These are phyloP conservation scores for Penicillium sp. DNA, from an alignment of 2,329 filamentous ascomycete genomes.

Conservation along the genomic window DNA sequence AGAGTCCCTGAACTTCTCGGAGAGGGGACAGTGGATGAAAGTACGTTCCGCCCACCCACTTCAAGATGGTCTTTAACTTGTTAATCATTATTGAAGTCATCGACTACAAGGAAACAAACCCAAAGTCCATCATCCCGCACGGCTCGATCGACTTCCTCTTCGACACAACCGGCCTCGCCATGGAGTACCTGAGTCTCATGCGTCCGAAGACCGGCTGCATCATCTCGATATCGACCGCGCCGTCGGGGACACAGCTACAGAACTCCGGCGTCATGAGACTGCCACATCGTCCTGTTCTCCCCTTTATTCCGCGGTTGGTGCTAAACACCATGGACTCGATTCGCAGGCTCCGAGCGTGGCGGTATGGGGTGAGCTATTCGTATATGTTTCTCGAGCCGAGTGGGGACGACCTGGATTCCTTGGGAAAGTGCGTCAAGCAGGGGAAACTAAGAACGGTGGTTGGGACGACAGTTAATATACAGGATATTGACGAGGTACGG, in stretches of 20 bases:
- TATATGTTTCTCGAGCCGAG: slow-evolving; percentile 52
- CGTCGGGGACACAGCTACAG: slow-evolving; percentile 45
- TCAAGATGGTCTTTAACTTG: too few species aligned
- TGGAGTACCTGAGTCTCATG: slow-evolving; percentile 52
- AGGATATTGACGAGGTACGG: slow-evolving; percentile 51
- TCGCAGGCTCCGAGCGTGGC: slow-evolving; percentile 27
- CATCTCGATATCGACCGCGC: slow-evolving; percentile 42
- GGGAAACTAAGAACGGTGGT: slow-evolving; percentile 53
- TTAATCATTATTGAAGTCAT: slow-evolving; percentile 39
- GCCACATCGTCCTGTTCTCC: neutral
- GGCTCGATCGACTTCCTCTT: slow-evolving; percentile 56
- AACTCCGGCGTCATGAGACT: slow-evolving; percentile 32
- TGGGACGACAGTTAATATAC: slow-evolving; percentile 47
- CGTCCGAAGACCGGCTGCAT: slow-evolving; percentile 39
- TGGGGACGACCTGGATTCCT: slow-evolving; percentile 49
- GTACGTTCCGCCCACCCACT: slow-evolving; percentile 19
- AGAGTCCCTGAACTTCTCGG: slow-evolving; percentile 51
- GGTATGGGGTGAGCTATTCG: slow-evolving; percentile 52
- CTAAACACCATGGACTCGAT: slow-evolving; percentile 40
- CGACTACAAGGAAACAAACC: slow-evolving; percentile 55
- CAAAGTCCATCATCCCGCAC: slow-evolving; percentile 45
- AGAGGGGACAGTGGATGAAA: slow-evolving; percentile 53
- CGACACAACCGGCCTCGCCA: slow-evolving; percentile 52
- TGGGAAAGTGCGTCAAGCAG: slow-evolving; percentile 47
- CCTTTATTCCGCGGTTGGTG: slow-evolving; percentile 20